These are phyloP conservation scores for Sequoia sempervirens DNA, from an alignment of 75 land plant genomes.

Conservation along the genomic window DNA sequence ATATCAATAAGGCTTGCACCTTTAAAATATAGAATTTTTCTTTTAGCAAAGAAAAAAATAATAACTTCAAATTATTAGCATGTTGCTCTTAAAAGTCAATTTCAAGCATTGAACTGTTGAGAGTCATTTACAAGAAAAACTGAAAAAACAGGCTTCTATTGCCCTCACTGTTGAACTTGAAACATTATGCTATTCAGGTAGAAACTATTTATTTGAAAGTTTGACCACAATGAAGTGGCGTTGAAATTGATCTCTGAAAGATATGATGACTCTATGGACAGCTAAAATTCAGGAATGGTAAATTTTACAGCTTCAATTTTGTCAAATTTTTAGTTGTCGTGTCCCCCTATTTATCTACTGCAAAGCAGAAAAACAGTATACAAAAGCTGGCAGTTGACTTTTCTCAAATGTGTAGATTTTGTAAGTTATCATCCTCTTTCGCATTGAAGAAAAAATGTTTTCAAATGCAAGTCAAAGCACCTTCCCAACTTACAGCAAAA, in stretches of 20 bases:
- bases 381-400: background rate
- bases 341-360: background rate
- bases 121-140: too few relatives aligned
- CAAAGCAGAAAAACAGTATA: background rate
- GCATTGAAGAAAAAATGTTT: background rate
- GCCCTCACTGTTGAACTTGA: too few relatives aligned
- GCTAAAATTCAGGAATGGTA: background rate
- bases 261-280: background rate
- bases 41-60: too few relatives aligned
- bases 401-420: background rate
- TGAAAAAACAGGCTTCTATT: too few relatives aligned
- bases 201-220: too few relatives aligned
- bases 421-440: background rate
- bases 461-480: background rate
- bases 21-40: too few relatives aligned
- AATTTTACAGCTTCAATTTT: background rate
- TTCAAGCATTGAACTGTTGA: too few relatives aligned
- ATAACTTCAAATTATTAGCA: too few relatives aligned
- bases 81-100: too few relatives aligned
- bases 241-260: background rate
- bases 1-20: too few relatives aligned
- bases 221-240: too few relatives aligned
- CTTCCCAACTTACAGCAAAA: background rate
- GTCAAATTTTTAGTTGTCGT: background rate
- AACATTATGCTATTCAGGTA: too few relatives aligned